Conservation (phyloP, 495 filamentous ascomycete species). For the Aspergillus leporis region DNA sequence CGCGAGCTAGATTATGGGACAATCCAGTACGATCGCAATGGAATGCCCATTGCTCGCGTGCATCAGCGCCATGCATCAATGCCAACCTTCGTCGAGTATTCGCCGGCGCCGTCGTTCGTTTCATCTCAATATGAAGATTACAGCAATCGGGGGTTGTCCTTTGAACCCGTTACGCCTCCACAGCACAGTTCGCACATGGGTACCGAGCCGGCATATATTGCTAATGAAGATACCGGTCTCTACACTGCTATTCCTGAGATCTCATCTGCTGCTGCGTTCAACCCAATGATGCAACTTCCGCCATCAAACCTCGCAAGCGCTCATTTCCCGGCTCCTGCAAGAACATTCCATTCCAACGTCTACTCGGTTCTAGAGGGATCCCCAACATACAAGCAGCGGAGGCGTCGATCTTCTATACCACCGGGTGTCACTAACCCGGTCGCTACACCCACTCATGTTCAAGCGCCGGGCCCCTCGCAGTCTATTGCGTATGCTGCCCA, state of each 20-base stretch:
- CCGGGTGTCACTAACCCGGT: constrained; percentile 67
- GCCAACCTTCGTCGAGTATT: constrained; percentile 97
- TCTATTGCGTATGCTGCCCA: constrained; percentile 57
- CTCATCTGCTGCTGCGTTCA: constrained; percentile 54
- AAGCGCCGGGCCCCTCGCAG: constrained; percentile 36
- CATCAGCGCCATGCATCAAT: constrained; percentile 95
- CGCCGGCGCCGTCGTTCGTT: constrained; percentile 93
- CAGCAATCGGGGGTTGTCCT: constrained; percentile 93
- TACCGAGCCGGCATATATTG: constrained; percentile 91
- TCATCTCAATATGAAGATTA: constrained; percentile 97
- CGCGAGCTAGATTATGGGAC: constrained; percentile 75
- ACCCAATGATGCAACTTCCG: constrained; percentile 87
- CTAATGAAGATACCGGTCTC: constrained; percentile 93
- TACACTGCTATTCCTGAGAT: constrained; percentile 94
- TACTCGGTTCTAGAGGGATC: constrained; percentile 98
- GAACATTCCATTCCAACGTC: constrained; percentile 76
- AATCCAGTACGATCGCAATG: constrained; percentile 87
- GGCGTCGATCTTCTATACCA: constrained; percentile 87
- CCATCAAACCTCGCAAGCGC: constrained; percentile 79
- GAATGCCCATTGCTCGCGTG: constrained; percentile 74
- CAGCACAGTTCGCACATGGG: constrained; percentile 79
- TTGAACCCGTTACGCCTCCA: constrained; percentile 93
- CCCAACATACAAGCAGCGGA: constrained; percentile 95
- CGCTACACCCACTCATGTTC: constrained; percentile 54
- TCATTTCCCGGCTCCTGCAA: constrained; percentile 66